phyloP scores from a whole-genome alignment of 331 rosid species.

The Telfairia occidentalis region DNA sequence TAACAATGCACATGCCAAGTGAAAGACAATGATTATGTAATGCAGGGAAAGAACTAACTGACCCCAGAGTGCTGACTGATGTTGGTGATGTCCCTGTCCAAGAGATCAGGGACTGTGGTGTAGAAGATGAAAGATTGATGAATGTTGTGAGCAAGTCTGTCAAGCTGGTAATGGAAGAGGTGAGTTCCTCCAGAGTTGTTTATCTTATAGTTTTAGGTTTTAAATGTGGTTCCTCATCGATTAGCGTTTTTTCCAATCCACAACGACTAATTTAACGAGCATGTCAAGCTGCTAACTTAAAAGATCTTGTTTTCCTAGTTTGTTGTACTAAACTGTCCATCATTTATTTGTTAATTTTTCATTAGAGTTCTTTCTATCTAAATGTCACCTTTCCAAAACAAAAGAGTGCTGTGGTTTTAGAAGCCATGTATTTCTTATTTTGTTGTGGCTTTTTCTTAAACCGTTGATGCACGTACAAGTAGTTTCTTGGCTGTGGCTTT shows the following conservation, averaged over 20 bases:
- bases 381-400: neutral
- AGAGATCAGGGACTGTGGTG: conserved; percentile 91
- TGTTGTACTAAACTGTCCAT: neutral
- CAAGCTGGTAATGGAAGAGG: conserved; percentile 93
- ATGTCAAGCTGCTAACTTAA: neutral
- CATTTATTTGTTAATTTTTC: neutral
- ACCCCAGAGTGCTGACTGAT: conserved; percentile 79
- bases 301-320: neutral
- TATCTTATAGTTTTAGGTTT: neutral
- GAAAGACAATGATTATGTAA: neutral
- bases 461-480: neutral
- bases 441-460: neutral
- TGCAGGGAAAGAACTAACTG: conserved; percentile 69
- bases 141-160: conserved; percentile 76
- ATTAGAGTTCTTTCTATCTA: neutral
- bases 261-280: neutral
- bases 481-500: neutral
- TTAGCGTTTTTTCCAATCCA: neutral
- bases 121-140: conserved; percentile 81
- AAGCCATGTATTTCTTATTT: neutral
- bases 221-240: neutral
- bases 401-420: neutral
- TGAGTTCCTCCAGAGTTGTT: conserved; percentile 10
- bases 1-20: neutral
- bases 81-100: conserved; percentile 98